These are phyloP conservation scores for Arthrobotrys iridis DNA, from an alignment of 2,329 filamentous ascomycete species.

Conservation along the genomic window DNA sequence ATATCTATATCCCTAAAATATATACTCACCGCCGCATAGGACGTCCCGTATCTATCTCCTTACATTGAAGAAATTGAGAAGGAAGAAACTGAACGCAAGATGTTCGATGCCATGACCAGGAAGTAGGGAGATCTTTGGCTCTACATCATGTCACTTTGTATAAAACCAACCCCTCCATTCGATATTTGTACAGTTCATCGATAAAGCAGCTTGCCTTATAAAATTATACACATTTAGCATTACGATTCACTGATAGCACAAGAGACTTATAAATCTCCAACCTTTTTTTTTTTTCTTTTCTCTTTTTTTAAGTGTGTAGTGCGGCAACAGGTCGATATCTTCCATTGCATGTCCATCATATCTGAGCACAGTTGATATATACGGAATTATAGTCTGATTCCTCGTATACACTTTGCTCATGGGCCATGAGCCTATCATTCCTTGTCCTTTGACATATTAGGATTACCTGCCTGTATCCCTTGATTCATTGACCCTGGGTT, in stretches of 20 bases:
- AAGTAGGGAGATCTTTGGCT: constrained; percentile 14
- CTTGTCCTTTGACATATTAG: background rate
- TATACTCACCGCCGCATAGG: constrained; percentile 64
- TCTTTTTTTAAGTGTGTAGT: background rate
- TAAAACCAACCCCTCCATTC: constrained; percentile 17
- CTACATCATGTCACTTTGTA: constrained; percentile 2
- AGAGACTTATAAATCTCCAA: background rate
- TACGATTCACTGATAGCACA: background rate
- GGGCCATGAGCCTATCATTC: background rate
- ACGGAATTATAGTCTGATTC: too few species aligned
- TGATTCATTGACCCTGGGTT: background rate
- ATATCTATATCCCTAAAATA: background rate
- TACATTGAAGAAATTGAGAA: constrained; percentile 76
- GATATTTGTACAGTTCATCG: constrained; percentile 29
- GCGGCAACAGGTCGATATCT: background rate
- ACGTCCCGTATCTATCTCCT: constrained; percentile 72
- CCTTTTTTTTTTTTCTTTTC: too few species aligned
- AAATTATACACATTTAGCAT: background rate
- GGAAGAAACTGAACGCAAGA: constrained; percentile 73
- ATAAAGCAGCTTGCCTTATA: constrained; percentile 2
- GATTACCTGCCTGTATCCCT: background rate
- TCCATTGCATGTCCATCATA: background rate
- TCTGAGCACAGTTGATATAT: background rate
- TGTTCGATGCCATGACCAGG: constrained; percentile 71
- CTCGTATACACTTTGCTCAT: too few species aligned